Conservation (phyloP, 768 basidiomycete species). For the Kondoa malvinella region DNA sequence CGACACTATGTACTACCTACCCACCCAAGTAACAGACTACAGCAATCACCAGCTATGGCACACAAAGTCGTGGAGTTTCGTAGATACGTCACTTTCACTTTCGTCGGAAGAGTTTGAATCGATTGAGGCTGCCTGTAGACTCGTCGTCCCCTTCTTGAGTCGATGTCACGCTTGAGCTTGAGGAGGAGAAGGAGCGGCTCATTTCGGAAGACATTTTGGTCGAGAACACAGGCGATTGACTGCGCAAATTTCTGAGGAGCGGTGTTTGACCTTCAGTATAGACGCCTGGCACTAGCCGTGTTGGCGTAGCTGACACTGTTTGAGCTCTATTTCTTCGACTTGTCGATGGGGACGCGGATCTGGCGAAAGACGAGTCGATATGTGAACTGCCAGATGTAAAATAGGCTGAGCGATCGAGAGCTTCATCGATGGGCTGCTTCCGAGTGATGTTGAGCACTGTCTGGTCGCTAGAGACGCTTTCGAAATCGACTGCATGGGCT, state of each 20-base stretch:
- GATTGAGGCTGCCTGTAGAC: not conserved
- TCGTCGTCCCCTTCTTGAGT: not conserved
- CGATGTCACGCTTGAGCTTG: not conserved
- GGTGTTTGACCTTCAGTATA: too few species aligned
- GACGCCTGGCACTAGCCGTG: not conserved
- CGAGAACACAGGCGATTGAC: not conserved
- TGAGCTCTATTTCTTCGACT: not conserved
- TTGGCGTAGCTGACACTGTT: not conserved
- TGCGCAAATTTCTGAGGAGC: not conserved
- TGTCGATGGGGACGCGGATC: not conserved
- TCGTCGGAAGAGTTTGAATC: not conserved
- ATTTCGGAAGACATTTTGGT: not conserved
- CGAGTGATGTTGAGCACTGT: too few species aligned
- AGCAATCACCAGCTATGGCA: too few species aligned
- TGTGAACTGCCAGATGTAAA: too few species aligned
- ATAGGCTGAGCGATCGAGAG: too few species aligned
- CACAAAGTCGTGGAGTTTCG: too few species aligned
- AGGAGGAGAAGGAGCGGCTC: not conserved
- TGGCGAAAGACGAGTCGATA: not conserved
- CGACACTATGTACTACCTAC: too few species aligned
- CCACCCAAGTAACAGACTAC: too few species aligned
- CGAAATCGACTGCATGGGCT: not conserved
- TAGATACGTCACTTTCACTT: too few species aligned
- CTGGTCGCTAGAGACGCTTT: not conserved
- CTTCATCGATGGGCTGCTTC: too few species aligned